These are phyloP conservation scores for Hypholoma sublateritium DNA, from an alignment of 768 basidiomycete species.

Conservation along the genomic window DNA sequence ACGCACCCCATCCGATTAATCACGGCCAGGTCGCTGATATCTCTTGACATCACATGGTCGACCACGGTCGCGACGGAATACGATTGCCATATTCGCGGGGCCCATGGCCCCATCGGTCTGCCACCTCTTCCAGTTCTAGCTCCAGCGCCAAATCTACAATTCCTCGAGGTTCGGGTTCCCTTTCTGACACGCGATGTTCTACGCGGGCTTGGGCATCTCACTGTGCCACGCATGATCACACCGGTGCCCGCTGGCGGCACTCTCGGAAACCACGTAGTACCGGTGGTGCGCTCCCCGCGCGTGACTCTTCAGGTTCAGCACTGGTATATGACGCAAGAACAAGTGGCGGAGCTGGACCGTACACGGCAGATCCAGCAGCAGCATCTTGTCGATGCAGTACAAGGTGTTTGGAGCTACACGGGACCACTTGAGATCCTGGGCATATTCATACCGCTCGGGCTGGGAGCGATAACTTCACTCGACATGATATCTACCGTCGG, in stretches of 20 bases:
- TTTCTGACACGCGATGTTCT: slow-evolving; percentile 25
- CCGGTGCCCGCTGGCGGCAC: background rate
- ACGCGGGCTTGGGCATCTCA: slow-evolving; percentile 22
- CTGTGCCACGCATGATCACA: slow-evolving; percentile 18
- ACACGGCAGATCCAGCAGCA: slow-evolving; percentile 20
- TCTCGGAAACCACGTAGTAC: slow-evolving; percentile 16
- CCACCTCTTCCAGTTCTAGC: slow-evolving; percentile 4
- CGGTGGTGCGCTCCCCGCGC: background rate
- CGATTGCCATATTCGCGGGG: background rate
- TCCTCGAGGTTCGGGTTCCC: slow-evolving; percentile 21
- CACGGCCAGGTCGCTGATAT: slow-evolving; percentile 10
- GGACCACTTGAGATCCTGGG: slow-evolving; percentile 26
- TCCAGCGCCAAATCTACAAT: slow-evolving; percentile 13
- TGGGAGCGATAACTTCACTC: background rate
- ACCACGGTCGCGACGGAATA: slow-evolving; percentile 9
- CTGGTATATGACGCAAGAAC: background rate
- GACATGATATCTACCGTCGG: background rate
- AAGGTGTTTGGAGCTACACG: slow-evolving; percentile 24
- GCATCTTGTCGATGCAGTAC: slow-evolving; percentile 24
- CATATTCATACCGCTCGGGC: slow-evolving; percentile 4
- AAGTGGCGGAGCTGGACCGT: slow-evolving; percentile 11
- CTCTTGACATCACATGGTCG: slow-evolving; percentile 19
- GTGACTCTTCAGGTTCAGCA: background rate
- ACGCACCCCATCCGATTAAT: slow-evolving; percentile 18
- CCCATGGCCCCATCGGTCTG: background rate